phyloP scores from a whole-genome alignment of 129 eudicot species.

The Arctium minus region DNA sequence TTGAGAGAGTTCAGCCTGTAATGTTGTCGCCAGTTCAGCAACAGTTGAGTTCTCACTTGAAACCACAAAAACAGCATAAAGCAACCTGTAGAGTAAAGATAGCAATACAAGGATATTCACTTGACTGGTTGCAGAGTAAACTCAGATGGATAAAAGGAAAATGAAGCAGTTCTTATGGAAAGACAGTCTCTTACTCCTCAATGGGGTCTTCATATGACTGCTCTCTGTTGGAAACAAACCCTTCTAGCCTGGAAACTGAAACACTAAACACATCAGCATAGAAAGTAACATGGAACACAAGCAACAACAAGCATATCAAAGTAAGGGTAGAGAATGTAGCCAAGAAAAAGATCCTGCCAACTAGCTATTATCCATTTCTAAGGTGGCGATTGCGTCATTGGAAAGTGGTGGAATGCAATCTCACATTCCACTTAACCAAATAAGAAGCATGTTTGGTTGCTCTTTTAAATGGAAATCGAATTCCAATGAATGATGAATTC shows the following conservation, averaged over 20 bases:
- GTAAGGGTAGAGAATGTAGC: not conserved
- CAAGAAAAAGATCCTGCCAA: not conserved
- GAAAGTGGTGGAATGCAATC: too few relatives aligned
- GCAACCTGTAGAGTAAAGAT: conserved; percentile 58
- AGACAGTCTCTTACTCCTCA: conserved; percentile 78
- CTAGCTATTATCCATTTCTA: too few relatives aligned
- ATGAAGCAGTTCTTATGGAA: not conserved
- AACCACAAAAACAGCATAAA: conserved; percentile 99
- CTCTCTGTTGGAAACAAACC: conserved; percentile 98
- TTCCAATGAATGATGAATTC: too few relatives aligned
- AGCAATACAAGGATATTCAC: not conserved
- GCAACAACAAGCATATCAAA: not conserved
- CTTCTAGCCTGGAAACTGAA: conserved; percentile 99
- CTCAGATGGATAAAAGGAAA: not conserved
- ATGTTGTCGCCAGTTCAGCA: conserved; percentile 85
- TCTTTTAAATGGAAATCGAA: too few relatives aligned
- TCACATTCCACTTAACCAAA: too few relatives aligned
- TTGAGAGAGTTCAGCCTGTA: conserved; percentile 94
- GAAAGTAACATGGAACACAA: conserved; percentile 9
- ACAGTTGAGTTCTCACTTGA: conserved; percentile 98
- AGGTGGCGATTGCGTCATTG: too few relatives aligned
- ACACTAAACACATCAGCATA: conserved; percentile 32
- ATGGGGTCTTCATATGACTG: conserved; percentile 99
- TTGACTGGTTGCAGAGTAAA: not conserved
- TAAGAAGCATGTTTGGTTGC: too few relatives aligned